These are phyloP conservation scores for Kwoniella pini DNA, from an alignment of 768 basidiomycete genomes.

Conservation along the genomic window DNA sequence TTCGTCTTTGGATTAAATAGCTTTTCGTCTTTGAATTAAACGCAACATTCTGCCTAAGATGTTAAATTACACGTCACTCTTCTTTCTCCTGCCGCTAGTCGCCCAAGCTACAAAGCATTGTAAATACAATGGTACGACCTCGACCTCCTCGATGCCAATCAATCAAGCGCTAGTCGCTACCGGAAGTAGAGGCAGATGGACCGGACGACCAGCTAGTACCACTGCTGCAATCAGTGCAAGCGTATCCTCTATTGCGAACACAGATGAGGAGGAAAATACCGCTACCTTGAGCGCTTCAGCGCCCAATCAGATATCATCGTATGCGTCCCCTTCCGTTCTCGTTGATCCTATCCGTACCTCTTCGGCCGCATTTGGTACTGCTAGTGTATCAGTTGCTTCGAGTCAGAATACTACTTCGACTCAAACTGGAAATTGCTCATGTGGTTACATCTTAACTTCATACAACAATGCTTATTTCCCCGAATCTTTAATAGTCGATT, in stretches of 20 bases:
- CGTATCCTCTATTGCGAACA: too few species aligned
- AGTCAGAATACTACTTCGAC: background rate
- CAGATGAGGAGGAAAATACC: too few species aligned
- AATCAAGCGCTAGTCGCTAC: constrained; percentile 15
- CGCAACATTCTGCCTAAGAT: background rate
- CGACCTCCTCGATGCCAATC: background rate
- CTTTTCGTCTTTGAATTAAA: too few species aligned
- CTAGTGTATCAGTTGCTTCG: background rate
- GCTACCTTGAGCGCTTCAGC: too few species aligned
- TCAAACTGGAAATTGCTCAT: background rate
- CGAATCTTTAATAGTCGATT: constrained; percentile 1
- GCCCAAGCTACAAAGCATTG: constrained; percentile 7
- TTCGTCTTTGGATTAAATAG: too few species aligned
- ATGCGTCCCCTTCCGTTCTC: background rate
- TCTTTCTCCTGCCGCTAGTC: constrained; percentile 7
- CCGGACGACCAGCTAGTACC: background rate
- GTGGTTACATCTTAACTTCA: constrained; percentile 7
- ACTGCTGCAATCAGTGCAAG: background rate
- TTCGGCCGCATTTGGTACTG: background rate
- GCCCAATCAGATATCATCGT: too few species aligned
- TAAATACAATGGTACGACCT: background rate
- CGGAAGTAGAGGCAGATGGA: constrained; percentile 6
- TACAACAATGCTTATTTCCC: constrained; percentile 18
- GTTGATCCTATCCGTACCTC: background rate
- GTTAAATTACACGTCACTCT: background rate